A percentile compares a stretch with the other conserved stretches of the same genome.
phyloP scores from a whole-genome alignment of 768 basidiomycete genomes.

The Coprinopsis sp. region DNA sequence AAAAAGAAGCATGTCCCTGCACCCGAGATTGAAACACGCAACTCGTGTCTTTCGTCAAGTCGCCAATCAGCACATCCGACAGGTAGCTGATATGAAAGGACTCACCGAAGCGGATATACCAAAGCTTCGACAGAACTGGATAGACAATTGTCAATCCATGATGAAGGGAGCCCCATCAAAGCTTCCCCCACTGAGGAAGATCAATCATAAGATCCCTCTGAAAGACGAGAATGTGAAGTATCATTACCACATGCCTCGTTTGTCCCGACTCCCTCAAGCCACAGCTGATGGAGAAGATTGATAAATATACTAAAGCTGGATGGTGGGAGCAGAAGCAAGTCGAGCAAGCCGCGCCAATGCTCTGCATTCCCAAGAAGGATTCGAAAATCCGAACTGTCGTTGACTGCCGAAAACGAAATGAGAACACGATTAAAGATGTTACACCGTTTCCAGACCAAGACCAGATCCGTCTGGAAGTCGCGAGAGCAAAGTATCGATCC shows the following conservation, averaged over 20 bases:
- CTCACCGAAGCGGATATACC: too few relatives aligned
- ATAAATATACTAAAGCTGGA: not conserved
- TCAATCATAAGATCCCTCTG: not conserved
- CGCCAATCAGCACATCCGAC: too few relatives aligned
- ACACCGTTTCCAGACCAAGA: conserved; percentile 40
- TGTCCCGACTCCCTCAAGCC: not conserved
- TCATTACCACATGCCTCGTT: not conserved
- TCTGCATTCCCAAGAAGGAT: conserved; percentile 28
- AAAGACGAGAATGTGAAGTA: not conserved
- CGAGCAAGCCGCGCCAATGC: conserved; percentile 30
- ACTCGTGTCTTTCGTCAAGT: too few relatives aligned
- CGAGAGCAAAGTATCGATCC: conserved; percentile 25
- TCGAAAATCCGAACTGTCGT: conserved; percentile 26
- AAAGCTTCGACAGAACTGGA: too few relatives aligned
- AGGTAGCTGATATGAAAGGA: too few relatives aligned
- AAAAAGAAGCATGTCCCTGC: too few relatives aligned
- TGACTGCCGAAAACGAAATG: conserved; percentile 32
- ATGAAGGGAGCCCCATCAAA: too few relatives aligned
- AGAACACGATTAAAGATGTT: conserved; percentile 36
- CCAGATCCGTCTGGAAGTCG: conserved; percentile 25
- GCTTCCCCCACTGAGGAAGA: not conserved
- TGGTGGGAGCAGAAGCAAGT: too few relatives aligned
- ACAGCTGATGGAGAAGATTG: not conserved
- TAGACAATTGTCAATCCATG: too few relatives aligned
- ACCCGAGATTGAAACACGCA: too few relatives aligned